Base-by-base conservation (phyloP, 192 early-diverging fungal species). In the Coemansia sp. region DNA sequence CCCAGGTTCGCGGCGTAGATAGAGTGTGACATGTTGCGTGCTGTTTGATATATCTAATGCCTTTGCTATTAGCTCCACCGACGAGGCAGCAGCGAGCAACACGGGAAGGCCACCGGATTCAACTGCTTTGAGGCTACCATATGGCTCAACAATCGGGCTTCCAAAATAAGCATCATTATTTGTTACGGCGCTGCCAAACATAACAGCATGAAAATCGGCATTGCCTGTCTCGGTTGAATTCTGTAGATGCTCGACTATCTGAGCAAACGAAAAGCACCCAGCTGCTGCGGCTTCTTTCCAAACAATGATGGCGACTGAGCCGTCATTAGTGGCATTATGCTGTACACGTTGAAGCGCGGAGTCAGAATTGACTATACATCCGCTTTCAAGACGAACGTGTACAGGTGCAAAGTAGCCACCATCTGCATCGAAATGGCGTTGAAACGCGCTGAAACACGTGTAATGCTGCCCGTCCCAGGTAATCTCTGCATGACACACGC, bases 101-200 rank as follows among this genome's bases (percentile, higher is more conserved):
- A 67, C 19, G 12, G 1, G 18, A n/a, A 31, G 51, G 3, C 22
- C 12, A 1, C 8, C 22, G 42, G 40, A n/a, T 25, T 40, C 45
- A 18, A 23, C 16, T 19, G 51, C 7, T 8, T 44, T 22, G 16
- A 60, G 49, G 10, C 60, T 57, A 10, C 60, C 60, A 19, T 67
- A 73, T 10, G 71, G 71, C 61, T 73, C 71, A 4, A 64, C 49
- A 5, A 73, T 49, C 10, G 71, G 71, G 35, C 71, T 73, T 16
- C 71, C 71, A 46, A 63, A 58, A 5, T n/a, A 22, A 2, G 25
- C 47, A 18, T 30, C 21, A 12, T 32, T 29, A 16, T 21, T 47
- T 2, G 28, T 46, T 6, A 60, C 45, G 0, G 60, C 43, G 52
- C 71, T 73, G 56, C 71, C 60, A 56, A 67, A 67, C 6, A 73